Evolutionary conservation across 495 filamentous ascomycete genomes (phyloP).

Genomic region (Tuber magnatum): DNA sequence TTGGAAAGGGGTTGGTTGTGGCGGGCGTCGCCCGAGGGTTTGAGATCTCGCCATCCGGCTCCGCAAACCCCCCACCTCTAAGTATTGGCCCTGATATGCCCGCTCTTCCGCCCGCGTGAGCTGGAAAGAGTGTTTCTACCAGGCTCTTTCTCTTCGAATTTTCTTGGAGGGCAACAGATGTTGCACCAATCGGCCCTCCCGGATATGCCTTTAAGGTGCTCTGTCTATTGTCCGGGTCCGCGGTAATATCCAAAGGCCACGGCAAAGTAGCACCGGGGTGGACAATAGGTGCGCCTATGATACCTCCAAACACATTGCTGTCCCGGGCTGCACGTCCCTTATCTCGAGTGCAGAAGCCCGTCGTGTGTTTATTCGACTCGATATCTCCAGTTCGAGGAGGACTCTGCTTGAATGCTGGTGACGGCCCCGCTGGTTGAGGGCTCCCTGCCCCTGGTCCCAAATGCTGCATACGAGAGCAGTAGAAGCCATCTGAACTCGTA

Average conservation of each 20-base stretch:
- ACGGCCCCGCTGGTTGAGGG: conserved; percentile 14
- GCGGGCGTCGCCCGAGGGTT: neutral
- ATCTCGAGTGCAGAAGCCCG: conserved; percentile 10
- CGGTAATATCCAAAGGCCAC: conserved; percentile 25
- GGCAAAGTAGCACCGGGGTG: conserved; percentile 28
- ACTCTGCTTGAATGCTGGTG: conserved; percentile 17
- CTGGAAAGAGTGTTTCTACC: conserved; percentile 20
- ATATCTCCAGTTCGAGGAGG: conserved; percentile 16
- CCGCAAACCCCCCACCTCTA: conserved; percentile 11
- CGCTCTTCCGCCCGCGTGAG: conserved; percentile 21
- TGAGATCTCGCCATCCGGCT: conserved; percentile 3
- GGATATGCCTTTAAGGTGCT: conserved; percentile 15
- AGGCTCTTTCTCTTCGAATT: conserved; percentile 13
- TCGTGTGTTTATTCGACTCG: conserved; percentile 24
- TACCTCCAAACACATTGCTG: conserved; percentile 28
- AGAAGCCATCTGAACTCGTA: conserved; percentile 10
- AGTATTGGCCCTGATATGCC: conserved; percentile 34
- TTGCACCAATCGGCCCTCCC: neutral
- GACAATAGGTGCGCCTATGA: conserved; percentile 35
- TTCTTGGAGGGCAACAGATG: conserved; percentile 4
- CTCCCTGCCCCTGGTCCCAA: conserved; percentile 11
- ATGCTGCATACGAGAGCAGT: conserved; percentile 9
- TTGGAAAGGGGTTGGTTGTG: conserved; percentile 23
- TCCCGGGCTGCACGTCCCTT: conserved; percentile 18
- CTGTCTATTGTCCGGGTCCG: conserved; percentile 4